Conservation (phyloP, 768 basidiomycete species). For the Macrolepiota albuminosa region DNA sequence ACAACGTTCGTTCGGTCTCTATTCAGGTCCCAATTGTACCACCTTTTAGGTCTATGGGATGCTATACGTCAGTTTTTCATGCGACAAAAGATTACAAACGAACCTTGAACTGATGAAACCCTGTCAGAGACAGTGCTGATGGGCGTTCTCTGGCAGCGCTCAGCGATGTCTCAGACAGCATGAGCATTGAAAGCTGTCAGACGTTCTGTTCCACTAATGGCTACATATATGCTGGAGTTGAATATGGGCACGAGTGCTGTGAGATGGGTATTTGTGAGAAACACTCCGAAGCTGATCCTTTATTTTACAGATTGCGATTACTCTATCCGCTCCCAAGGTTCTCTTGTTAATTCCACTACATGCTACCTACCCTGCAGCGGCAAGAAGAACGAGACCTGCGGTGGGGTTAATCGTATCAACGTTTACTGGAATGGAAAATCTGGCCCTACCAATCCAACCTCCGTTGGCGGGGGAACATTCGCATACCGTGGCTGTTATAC, state of each 20-base stretch:
- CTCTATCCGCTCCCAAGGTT: slow-evolving; percentile 1
- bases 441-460: neutral
- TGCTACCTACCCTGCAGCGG: slow-evolving; percentile 4
- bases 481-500: slow-evolving; percentile 12
- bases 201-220: slow-evolving; percentile 3
- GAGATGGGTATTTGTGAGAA: neutral
- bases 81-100: too few relatives aligned
- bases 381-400: slow-evolving; percentile 1
- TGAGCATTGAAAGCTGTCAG: slow-evolving; percentile 8
- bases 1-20: slow-evolving; percentile 6
- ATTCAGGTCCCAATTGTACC: neutral
- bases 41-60: slow-evolving; percentile 1
- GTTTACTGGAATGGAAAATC: slow-evolving; percentile 7
- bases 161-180: neutral
- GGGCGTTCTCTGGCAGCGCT: neutral
- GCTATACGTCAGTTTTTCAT: slow-evolving; percentile 1
- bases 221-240: slow-evolving; percentile 6
- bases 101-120: neutral
- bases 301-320: slow-evolving; percentile 6
- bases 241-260: slow-evolving; percentile 8
- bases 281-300: neutral
- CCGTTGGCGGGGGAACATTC: slow-evolving; percentile 5
- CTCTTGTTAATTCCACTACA: neutral
- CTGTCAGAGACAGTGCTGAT: neutral
- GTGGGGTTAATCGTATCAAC: slow-evolving; percentile 5